Evolutionary conservation across 2,329 filamentous ascomycete genomes (phyloP), one percentile per base, ranked within the genome.

Genomic region (Bipolaris zeicola): DNA sequence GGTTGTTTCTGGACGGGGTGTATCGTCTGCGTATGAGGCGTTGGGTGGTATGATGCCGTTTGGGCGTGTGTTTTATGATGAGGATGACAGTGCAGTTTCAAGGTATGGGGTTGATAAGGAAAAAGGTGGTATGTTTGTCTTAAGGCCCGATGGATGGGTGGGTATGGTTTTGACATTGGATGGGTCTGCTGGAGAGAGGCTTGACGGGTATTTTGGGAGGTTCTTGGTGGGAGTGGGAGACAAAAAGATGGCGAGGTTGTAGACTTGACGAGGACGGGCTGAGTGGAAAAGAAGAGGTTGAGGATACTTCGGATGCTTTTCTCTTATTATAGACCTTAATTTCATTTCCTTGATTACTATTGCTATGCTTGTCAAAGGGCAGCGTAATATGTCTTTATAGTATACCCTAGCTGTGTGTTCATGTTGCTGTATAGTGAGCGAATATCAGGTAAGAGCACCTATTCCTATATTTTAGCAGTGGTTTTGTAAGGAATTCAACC

Each of bases 61-160:
- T 53, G 76, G 76, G 1, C 66, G 67, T n/a, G 70, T 73, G 2
- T 77, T 72, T 18, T 78, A 74, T 55, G 75, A 77, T 52, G 50
- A 52, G 4, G 62, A 72, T 24, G 50, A 68, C 28, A 62, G 41
- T 36, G 75, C 73, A n/a, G 74, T 74, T 58, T 38, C 52, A 20
- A 64, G 70, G 16, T 78, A 77, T 52, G 72, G 68, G 1, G 59
- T 76, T 6, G 50, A 56, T 42, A 42, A 52, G 2, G 41, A 56
- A 1, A 55, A 57, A 36, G 73, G 73, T 0, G 67, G 63, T 5
- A 59, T 77, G 1, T 56, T 71, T n/a, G 68, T 75, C 14, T 50
- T 76, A 10, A 59, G 73, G 31, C 72, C 72, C 2, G 74, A 76
- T 62, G 73, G 72, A 0, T 73, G 69, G 67, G 61, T 73, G 14